Evolutionary conservation across 768 basidiomycete genomes (phyloP).

Genomic region (Lactifluus piperatus): DNA sequence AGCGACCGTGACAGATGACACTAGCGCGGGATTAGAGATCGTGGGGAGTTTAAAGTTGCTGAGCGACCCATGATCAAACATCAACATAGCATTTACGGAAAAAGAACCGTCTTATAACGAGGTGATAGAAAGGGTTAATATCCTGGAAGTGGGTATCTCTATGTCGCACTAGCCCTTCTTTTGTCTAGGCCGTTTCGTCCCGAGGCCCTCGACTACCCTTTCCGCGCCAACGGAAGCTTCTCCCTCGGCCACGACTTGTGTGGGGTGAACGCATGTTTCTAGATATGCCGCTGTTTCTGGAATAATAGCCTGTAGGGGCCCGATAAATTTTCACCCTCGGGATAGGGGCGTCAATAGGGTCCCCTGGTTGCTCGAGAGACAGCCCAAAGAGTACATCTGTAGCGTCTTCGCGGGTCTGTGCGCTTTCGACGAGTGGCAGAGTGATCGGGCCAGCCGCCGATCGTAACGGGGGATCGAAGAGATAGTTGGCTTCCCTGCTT

Average conservation of each 20-base stretch:
- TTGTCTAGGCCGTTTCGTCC: background rate
- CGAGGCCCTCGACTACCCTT: background rate
- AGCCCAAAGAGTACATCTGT: slow-evolving; percentile 5
- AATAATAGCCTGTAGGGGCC: background rate
- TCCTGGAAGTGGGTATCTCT: background rate
- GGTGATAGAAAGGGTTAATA: background rate
- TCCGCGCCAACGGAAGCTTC: background rate
- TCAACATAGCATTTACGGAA: background rate
- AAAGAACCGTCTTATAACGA: background rate
- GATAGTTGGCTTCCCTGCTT: background rate
- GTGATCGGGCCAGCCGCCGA: background rate
- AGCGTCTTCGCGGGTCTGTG: slow-evolving; percentile 8
- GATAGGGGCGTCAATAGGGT: background rate
- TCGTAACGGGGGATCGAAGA: background rate
- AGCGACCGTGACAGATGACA: background rate
- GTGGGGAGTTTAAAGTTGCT: background rate
- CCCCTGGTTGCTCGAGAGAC: background rate
- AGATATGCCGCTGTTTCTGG: background rate
- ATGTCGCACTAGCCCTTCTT: background rate
- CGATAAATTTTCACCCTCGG: slow-evolving; percentile 6
- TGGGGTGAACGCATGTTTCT: background rate
- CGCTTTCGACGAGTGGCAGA: background rate
- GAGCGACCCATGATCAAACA: background rate
- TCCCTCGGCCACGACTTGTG: background rate
- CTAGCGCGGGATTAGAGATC: background rate